These are phyloP conservation scores for Candida tammaniensis DNA, from an alignment of 805 yeast species.

Conservation along the genomic window DNA sequence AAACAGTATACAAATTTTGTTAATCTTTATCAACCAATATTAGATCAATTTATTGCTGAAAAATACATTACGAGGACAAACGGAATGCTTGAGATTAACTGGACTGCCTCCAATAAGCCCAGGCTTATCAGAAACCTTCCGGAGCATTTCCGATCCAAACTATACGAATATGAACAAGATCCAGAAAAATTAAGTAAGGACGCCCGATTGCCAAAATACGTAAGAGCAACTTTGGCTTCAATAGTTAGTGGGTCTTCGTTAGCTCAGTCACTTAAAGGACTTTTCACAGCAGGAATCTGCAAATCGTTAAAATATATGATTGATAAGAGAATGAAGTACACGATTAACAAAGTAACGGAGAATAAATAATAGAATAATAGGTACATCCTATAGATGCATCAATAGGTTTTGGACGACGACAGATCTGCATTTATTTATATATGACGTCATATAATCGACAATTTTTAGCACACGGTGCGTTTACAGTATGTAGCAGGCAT, in stretches of 20 bases:
- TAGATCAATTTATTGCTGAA: slow-evolving; percentile 3
- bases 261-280: slow-evolving; percentile 76
- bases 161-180: slow-evolving; percentile 21
- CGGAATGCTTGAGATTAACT: not conserved
- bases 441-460: no score
- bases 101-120: slow-evolving; percentile 5
- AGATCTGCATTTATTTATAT: no score
- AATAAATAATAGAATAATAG: no score
- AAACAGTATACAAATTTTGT: slow-evolving; percentile 73
- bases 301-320: slow-evolving; percentile 72
- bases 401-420: no score
- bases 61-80: not conserved
- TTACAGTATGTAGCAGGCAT: no score
- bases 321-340: slow-evolving; percentile 53
- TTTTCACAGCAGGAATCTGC: slow-evolving; percentile 79
- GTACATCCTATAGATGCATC: no score
- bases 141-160: slow-evolving; percentile 38
- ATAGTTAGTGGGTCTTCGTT: slow-evolving; percentile 71
- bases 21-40: slow-evolving; percentile 67
- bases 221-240: slow-evolving; percentile 16
- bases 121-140: slow-evolving; percentile 49
- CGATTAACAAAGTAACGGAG: not conserved
- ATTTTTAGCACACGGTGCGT: no score
- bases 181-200: not conserved
- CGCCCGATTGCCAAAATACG: slow-evolving; percentile 27